These are phyloP conservation scores for Paecilomyces sp. DNA, from an alignment of 2,329 filamentous ascomycete genomes.

Conservation along the genomic window DNA sequence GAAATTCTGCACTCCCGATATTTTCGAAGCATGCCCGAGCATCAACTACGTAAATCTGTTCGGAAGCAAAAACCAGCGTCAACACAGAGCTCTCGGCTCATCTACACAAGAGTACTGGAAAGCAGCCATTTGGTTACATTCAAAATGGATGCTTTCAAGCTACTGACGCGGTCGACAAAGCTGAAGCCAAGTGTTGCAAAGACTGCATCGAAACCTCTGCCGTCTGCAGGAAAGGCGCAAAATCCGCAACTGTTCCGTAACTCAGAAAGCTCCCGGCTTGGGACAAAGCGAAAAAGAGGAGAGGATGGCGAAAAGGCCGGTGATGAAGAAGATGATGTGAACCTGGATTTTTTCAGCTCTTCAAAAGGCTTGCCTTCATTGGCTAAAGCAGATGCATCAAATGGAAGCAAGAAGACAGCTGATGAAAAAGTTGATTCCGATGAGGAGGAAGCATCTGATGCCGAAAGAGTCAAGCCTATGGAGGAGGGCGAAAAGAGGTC, in stretches of 20 bases:
- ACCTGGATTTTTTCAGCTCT: conserved; percentile 31
- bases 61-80: conserved; percentile 10
- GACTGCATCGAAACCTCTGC: conserved; percentile 23
- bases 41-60: neutral
- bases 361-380: conserved; percentile 16
- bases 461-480: conserved; percentile 29
- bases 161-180: conserved; percentile 39
- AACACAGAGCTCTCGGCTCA: neutral
- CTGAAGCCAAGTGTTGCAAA: conserved; percentile 25
- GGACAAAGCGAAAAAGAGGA: conserved; percentile 31
- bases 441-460: conserved; percentile 16
- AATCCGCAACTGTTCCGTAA: conserved; percentile 32
- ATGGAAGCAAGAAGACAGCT: neutral
- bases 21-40: neutral
- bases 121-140: neutral
- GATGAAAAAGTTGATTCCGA: conserved; percentile 8
- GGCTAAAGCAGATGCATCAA: conserved; percentile 8
- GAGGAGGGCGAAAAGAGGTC: conserved; percentile 66
- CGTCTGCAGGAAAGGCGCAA: conserved; percentile 33
- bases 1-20: conserved; percentile 18
- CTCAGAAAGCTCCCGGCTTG: conserved; percentile 17
- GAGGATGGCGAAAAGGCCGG: conserved; percentile 14
- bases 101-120: neutral
- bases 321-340: conserved; percentile 15
- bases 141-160: conserved; percentile 39